These are phyloP conservation scores for Colletotrichum graminicola DNA, from an alignment of 2,329 filamentous ascomycete species.

Conservation along the genomic window DNA sequence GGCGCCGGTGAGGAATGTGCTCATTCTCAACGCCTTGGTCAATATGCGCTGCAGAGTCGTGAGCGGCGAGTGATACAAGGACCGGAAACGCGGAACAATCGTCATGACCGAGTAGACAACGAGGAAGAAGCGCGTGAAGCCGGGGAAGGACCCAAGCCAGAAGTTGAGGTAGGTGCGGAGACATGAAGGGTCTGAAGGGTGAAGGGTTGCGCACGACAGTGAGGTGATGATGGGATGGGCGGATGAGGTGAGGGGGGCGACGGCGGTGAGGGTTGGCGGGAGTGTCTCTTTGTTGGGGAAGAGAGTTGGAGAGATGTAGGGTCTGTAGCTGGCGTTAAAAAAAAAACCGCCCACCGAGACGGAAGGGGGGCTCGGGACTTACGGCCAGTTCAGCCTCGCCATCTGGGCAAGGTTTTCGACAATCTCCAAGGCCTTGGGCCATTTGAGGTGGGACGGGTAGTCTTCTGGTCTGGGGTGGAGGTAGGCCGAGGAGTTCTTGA, in stretches of 20 bases:
- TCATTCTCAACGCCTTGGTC: conserved; percentile 77
- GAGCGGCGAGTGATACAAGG: conserved; percentile 77
- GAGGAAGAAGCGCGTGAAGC: conserved; percentile 81
- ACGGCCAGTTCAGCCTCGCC: conserved; percentile 86
- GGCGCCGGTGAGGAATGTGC: conserved; percentile 83
- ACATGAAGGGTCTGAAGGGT: conserved; percentile 90
- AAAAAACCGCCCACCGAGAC: not conserved
- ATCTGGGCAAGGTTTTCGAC: conserved; percentile 86
- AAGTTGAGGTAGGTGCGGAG: conserved; percentile 88
- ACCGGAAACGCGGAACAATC: conserved; percentile 75
- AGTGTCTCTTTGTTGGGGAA: conserved; percentile 81
- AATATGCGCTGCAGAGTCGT: conserved; percentile 75
- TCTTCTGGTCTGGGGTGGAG: conserved; percentile 78
- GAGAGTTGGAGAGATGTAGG: conserved; percentile 86
- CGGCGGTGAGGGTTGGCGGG: conserved; percentile 72
- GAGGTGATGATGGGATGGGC: conserved; percentile 89
- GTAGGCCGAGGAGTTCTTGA: conserved; percentile 83
- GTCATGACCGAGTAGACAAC: conserved; percentile 77
- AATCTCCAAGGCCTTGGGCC: conserved; percentile 82
- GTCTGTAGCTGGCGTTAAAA: conserved; percentile 57
- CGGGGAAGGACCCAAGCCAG: conserved; percentile 86
- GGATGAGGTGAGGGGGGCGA: conserved; percentile 82
- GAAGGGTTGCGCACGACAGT: conserved; percentile 89
- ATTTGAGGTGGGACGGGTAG: conserved; percentile 75
- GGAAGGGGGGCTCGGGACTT: conserved; percentile 53